Evolutionary conservation across 345 rosid genomes (phyloP).

Genomic region (Anastatica hierochuntica): DNA sequence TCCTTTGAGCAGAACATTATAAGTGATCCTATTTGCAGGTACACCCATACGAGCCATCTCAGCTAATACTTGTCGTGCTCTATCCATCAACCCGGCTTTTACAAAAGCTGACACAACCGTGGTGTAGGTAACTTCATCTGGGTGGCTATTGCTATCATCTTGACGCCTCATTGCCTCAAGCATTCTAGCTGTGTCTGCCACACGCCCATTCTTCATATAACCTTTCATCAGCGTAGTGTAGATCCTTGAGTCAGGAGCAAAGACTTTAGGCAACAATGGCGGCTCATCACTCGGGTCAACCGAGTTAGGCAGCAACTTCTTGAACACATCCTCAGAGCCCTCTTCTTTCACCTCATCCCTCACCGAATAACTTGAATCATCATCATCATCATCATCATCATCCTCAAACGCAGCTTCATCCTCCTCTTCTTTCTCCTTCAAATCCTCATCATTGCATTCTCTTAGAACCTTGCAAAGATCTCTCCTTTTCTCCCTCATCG

Average conservation of each 20-base stretch:
- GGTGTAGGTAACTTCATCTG: constrained; percentile 86
- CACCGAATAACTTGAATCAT: background rate
- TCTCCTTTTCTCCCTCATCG: constrained; percentile 79
- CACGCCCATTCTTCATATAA: constrained; percentile 79
- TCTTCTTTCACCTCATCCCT: constrained; percentile 13
- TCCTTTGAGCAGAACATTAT: constrained; percentile 86
- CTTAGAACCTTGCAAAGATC: constrained; percentile 72
- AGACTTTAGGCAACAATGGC: constrained; percentile 54
- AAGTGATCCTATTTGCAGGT: constrained; percentile 78
- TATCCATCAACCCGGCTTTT: constrained; percentile 68
- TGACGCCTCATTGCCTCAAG: constrained; percentile 80
- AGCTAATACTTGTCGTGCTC: constrained; percentile 65
- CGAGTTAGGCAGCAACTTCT: constrained; percentile 63
- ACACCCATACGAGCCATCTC: constrained; percentile 75
- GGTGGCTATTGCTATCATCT: constrained; percentile 55
- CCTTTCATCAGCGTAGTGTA: constrained; percentile 95
- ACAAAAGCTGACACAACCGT: constrained; percentile 85
- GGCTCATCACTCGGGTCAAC: constrained; percentile 33
- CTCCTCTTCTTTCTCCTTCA: constrained; percentile 32
- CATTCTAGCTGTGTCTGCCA: constrained; percentile 58
- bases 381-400: constrained; percentile 18
- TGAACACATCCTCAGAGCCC: constrained; percentile 31
- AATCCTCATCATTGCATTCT: constrained; percentile 39
- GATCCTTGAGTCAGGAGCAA: constrained; percentile 62
- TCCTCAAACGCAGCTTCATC: constrained; percentile 21